phyloP scores from a whole-genome alignment of 1,284 basidiomycete genomes.

The Hemileia vastatrix region DNA sequence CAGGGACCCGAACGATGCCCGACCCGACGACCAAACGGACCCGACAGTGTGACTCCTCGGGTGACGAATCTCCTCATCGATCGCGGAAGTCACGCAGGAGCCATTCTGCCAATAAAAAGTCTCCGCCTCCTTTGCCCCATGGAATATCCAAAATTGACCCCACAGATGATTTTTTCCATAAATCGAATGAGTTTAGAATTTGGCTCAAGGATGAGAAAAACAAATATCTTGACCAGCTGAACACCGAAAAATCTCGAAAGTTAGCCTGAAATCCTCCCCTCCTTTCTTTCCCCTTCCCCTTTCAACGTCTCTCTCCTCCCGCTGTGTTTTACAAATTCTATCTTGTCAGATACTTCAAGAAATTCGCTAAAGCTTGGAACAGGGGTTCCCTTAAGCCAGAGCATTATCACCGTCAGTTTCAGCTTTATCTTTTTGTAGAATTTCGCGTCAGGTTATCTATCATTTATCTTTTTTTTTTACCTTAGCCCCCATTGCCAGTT shows the following conservation, averaged over 20 bases:
- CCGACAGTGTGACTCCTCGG: no score
- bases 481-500: constrained; percentile 5
- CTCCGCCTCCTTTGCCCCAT: no score
- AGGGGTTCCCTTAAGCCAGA: background rate
- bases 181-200: constrained; percentile 12
- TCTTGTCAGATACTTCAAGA: constrained; percentile 8
- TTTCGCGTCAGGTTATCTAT: background rate
- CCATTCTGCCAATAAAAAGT: no score
- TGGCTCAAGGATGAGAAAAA: constrained; percentile 16
- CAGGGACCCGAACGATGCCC: no score
- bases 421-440: background rate
- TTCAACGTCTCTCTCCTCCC: no score
- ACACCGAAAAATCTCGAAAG: constrained; percentile 3
- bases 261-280: background rate
- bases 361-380: constrained; percentile 11
- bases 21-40: no score
- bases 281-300: background rate
- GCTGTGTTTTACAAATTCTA: no score
- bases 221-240: constrained; percentile 11
- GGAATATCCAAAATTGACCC: no score
- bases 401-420: constrained; percentile 7
- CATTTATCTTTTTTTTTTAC: background rate
- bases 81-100: no score
- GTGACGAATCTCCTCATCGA: no score
- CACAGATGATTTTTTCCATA: constrained; percentile 7